A percentile compares a stretch with the other conserved stretches of the same genome.
These are phyloP conservation scores for Yamadazyma oceani DNA, from an alignment of 1,139 yeast genomes.

Conservation along the genomic window DNA sequence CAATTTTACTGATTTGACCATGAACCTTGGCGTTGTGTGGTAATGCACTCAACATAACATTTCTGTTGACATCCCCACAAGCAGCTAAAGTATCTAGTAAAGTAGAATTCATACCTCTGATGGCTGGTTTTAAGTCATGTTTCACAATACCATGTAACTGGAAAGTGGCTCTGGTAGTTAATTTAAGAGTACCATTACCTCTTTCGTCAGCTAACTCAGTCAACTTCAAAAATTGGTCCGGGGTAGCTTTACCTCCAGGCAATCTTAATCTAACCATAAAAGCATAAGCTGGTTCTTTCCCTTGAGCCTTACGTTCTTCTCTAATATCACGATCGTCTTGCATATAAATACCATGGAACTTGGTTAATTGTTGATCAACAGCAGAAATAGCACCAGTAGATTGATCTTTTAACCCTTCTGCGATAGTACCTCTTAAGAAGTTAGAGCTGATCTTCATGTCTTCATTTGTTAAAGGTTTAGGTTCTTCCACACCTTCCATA, in stretches of 20 bases:
- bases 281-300: conserved; percentile 91
- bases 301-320: conserved; percentile 88
- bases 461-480: conserved; percentile 93
- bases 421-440: conserved; percentile 91
- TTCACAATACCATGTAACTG: conserved; percentile 95
- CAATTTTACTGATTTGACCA: conserved; percentile 64
- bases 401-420: conserved; percentile 76
- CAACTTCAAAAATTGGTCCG: conserved; percentile 83
- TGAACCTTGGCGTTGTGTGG: conserved; percentile 86
- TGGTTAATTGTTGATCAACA: conserved; percentile 91
- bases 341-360: conserved; percentile 98
- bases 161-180: conserved; percentile 96
- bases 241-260: conserved; percentile 90
- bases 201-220: conserved; percentile 78
- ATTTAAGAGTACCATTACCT: conserved; percentile 92
- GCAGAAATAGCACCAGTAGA: conserved; percentile 92
- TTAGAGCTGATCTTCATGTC: conserved; percentile 89
- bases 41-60: conserved; percentile 86
- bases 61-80: conserved; percentile 98
- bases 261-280: conserved; percentile 96
- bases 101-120: conserved; percentile 89
- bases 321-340: conserved; percentile 97
- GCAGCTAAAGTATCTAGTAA: conserved; percentile 95
- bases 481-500: conserved; percentile 86
- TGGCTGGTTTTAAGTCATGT: conserved; percentile 84